Evolutionary conservation across 768 basidiomycete species (phyloP).

Genomic region (Auriscalpium vulgare): DNA sequence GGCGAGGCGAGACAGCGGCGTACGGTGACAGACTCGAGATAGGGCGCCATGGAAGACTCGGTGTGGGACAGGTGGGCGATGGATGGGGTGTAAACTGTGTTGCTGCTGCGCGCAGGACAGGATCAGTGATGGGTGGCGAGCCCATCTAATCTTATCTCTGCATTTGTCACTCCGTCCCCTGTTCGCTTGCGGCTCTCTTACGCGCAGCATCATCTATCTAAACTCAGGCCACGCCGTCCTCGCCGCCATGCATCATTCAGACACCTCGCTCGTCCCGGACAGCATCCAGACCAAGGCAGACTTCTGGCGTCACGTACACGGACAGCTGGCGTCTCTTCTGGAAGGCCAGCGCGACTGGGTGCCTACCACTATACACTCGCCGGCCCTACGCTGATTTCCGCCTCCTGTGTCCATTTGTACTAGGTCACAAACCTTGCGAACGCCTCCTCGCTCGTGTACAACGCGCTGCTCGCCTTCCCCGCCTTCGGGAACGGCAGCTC

Average conservation of each 20-base stretch:
- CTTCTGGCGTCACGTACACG: slow-evolving; percentile 74
- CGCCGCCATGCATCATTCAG: slow-evolving; percentile 72
- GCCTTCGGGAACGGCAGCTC: slow-evolving; percentile 57
- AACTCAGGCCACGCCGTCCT: not conserved
- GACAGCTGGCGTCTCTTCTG: slow-evolving; percentile 54
- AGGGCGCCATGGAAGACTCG: slow-evolving; percentile 54
- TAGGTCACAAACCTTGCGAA: slow-evolving; percentile 88
- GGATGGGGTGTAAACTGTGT: slow-evolving; percentile 5
- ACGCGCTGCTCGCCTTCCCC: slow-evolving; percentile 61
- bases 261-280: slow-evolving; percentile 63
- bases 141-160: slow-evolving; percentile 16
- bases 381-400: slow-evolving; percentile 1
- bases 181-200: not conserved
- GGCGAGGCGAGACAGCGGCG: slow-evolving; percentile 9
- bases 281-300: slow-evolving; percentile 63
- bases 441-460: slow-evolving; percentile 73
- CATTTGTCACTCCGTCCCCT: not conserved
- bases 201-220: not conserved
- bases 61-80: slow-evolving; percentile 13
- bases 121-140: not conserved
- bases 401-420: not conserved
- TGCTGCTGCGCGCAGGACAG: not conserved
- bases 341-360: slow-evolving; percentile 77
- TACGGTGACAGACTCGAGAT: slow-evolving; percentile 64
- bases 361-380: slow-evolving; percentile 16